Percentiles rank a stretch among this genome's conserved stretches.
Conservation (phyloP, 2,329 filamentous ascomycete genomes). For the Sporothrix brasiliensis region DNA sequence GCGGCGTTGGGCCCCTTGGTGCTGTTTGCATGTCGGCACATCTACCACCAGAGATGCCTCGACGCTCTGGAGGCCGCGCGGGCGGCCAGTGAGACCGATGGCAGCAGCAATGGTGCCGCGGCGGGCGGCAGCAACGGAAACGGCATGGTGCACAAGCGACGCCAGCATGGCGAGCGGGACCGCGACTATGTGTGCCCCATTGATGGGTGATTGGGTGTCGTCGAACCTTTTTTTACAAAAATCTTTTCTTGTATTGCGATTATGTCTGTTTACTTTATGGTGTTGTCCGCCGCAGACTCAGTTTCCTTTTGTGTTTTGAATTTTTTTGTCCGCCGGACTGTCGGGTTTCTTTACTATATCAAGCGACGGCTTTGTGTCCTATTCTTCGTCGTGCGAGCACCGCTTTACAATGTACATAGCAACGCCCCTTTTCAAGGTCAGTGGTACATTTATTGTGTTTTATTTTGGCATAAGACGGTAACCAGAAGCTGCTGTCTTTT, state of each 20-base stretch:
- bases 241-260: not conserved
- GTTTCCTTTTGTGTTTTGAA: not conserved
- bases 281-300: not conserved
- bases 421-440: not conserved
- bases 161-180: slow-evolving; percentile 41
- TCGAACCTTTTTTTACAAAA: too few relatives aligned
- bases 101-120: slow-evolving; percentile 6
- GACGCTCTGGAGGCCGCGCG: slow-evolving; percentile 64
- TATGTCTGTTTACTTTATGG: not conserved
- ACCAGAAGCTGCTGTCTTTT: not conserved
- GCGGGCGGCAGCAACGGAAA: not conserved
- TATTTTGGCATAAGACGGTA: not conserved
- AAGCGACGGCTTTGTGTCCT: not conserved
- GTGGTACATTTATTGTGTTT: not conserved
- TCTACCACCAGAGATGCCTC: slow-evolving; percentile 69
- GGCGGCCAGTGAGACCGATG: slow-evolving; percentile 35
- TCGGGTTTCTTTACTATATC: not conserved
- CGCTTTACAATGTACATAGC: slow-evolving; percentile 8
- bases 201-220: slow-evolving; percentile 49
- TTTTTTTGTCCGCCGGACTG: not conserved
- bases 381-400: not conserved
- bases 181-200: slow-evolving; percentile 60
- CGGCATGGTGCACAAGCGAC: slow-evolving; percentile 15
- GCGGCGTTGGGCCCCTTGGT: slow-evolving; percentile 64
- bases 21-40: slow-evolving; percentile 70